Evolutionary conservation across 2,329 filamentous ascomycete species (phyloP).

Genomic region (Aspergillus calidoustus): DNA sequence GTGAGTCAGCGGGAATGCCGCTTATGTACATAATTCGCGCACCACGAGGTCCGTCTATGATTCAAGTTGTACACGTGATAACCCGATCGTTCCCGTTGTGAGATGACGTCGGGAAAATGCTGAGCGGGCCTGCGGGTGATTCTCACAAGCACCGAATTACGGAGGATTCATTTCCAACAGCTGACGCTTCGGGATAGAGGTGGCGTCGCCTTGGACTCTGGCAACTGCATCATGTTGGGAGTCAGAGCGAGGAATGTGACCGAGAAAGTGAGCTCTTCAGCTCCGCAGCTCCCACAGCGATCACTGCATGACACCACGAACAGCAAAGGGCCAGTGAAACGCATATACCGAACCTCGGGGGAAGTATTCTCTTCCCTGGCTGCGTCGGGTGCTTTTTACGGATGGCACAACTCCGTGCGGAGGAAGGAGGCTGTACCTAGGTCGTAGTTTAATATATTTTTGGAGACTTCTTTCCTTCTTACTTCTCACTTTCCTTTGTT

Average conservation of each 20-base stretch:
- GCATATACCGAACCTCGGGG: conserved; percentile 28
- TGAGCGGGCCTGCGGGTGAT: conserved; percentile 6
- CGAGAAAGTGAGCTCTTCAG: not conserved
- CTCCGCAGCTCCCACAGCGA: not conserved
- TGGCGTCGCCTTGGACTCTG: not conserved
- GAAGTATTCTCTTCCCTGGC: conserved; percentile 27
- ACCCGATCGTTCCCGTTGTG: conserved; percentile 25
- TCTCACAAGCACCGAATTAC: not conserved
- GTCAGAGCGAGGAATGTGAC: not conserved
- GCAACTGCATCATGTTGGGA: not conserved
- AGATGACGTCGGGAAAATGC: conserved; percentile 24
- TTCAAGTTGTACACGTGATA: conserved; percentile 25
- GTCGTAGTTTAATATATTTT: conserved; percentile 6
- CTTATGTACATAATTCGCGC: not conserved
- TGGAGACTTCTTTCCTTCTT: not conserved
- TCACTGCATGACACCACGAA: not conserved
- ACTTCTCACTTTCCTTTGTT: not conserved
- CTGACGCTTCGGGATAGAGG: not conserved
- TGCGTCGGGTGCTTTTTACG: not conserved
- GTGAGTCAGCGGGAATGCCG: conserved; percentile 10
- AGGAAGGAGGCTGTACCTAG: conserved; percentile 12
- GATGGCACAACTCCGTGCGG: not conserved
- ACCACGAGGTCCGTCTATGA: not conserved
- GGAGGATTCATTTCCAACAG: not conserved
- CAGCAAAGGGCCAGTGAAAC: conserved; percentile 16